Percentiles rank a stretch among this genome's conserved stretches.
phyloP scores from a whole-genome alignment of 2,329 filamentous ascomycete genomes.

The Ascocoryne sarcoides region DNA sequence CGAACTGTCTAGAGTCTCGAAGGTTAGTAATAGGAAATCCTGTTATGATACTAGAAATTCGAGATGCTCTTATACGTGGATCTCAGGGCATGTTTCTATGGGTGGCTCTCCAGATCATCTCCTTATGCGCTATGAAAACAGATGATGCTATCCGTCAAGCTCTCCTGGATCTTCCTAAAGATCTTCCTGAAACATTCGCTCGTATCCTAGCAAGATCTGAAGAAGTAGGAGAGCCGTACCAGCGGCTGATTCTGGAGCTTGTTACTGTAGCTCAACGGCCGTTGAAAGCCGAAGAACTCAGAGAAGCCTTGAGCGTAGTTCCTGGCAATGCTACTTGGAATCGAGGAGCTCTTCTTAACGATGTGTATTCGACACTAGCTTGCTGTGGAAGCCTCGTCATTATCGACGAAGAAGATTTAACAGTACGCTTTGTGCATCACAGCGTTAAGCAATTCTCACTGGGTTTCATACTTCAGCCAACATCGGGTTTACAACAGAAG shows the following conservation, averaged over 20 bases:
- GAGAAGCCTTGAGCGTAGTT: conserved; percentile 32
- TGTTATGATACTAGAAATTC: conserved; percentile 16
- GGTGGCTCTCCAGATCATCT: conserved; percentile 30
- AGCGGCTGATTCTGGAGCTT: conserved; percentile 27
- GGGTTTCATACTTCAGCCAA: conserved; percentile 11
- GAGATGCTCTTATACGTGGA: conserved; percentile 2
- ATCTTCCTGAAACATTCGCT: conserved; percentile 27
- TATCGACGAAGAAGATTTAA: conserved; percentile 29
- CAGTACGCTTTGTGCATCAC: conserved; percentile 29
- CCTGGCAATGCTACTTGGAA: conserved; percentile 27
- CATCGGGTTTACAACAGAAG: conserved; percentile 10
- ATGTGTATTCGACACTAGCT: conserved; percentile 20
- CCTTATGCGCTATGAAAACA: conserved; percentile 29
- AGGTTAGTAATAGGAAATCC: conserved; percentile 22
- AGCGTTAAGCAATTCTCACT: conserved; percentile 30
- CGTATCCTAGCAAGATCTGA: conserved; percentile 31
- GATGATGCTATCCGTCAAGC: conserved; percentile 30
- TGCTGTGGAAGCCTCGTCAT: conserved; percentile 30
- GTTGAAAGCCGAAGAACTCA: conserved; percentile 29
- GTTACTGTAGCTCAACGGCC: conserved; percentile 26
- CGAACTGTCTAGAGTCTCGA: conserved; percentile 14
- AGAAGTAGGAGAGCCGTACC: conserved; percentile 17
- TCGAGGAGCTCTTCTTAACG: conserved; percentile 17
- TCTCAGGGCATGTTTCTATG: conserved; percentile 34
- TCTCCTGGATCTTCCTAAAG: conserved; percentile 25